phyloP scores from a whole-genome alignment of 306 rosid species.

The Hylodesmum podocarpum region DNA sequence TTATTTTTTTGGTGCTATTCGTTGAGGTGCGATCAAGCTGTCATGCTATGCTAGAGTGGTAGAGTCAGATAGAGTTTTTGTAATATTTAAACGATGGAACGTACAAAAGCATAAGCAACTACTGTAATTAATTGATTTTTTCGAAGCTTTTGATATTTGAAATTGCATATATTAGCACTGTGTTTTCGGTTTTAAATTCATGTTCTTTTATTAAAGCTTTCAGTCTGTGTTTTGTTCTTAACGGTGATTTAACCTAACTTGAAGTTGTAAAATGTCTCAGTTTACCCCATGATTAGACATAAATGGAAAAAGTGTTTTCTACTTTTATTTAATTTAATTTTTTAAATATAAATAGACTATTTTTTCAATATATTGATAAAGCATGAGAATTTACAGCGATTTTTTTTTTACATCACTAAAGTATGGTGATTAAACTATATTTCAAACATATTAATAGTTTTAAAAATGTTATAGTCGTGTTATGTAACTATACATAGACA shows the following conservation, averaged over 20 bases:
- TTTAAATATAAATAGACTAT: too few species aligned
- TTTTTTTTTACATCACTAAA: too few species aligned
- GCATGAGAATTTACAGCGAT: too few species aligned
- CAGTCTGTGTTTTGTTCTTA: neutral
- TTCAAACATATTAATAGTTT: too few species aligned
- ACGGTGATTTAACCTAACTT: neutral
- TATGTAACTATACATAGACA: too few species aligned
- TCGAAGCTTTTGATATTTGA: constrained; percentile 19
- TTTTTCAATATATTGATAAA: too few species aligned
- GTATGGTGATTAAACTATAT: too few species aligned
- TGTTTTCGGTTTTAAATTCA: neutral
- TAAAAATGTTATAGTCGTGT: too few species aligned
- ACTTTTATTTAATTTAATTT: too few species aligned
- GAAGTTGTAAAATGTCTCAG: neutral
- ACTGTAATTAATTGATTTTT: neutral
- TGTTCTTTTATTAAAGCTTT: neutral
- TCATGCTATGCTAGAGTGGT: neutral
- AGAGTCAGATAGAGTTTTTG: neutral
- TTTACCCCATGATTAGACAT: neutral
- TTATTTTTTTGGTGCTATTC: neutral
- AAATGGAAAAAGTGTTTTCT: too few species aligned
- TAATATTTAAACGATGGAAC: neutral
- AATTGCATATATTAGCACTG: neutral
- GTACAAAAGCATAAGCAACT: neutral
- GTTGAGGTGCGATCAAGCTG: constrained; percentile 16